phyloP scores from a whole-genome alignment of 1,284 basidiomycete species.

The Ustilago curta region DNA sequence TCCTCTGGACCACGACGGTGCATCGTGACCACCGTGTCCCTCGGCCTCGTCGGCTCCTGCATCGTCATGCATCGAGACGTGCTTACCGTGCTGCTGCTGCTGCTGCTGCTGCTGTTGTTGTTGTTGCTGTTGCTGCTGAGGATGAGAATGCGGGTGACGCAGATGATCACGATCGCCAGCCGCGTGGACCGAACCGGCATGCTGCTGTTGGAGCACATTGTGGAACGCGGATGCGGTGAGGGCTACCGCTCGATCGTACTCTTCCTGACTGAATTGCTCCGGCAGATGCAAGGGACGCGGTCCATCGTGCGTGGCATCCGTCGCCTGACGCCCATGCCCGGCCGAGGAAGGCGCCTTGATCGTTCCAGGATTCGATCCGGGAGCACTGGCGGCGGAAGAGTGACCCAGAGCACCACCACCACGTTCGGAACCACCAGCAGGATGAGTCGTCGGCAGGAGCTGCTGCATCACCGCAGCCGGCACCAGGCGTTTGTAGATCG shows the following conservation, averaged over 20 bases:
- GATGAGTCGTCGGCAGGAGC: slow-evolving; percentile 54
- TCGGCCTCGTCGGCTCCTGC: slow-evolving; percentile 68
- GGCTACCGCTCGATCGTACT: slow-evolving; percentile 60
- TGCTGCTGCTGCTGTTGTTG: slow-evolving; percentile 15
- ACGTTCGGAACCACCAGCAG: slow-evolving; percentile 10
- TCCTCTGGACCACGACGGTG: slow-evolving; percentile 76
- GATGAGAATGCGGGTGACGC: slow-evolving; percentile 19
- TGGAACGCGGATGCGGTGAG: slow-evolving; percentile 63
- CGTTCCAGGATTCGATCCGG: slow-evolving; percentile 26
- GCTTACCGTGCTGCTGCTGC: slow-evolving; percentile 28
- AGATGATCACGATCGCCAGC: slow-evolving; percentile 30
- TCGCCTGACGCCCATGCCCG: slow-evolving; percentile 21
- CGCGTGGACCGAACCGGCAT: not conserved
- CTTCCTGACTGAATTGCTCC: slow-evolving; percentile 56
- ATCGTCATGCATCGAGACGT: slow-evolving; percentile 54
- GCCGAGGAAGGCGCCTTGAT: slow-evolving; percentile 18
- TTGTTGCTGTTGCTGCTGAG: slow-evolving; percentile 17
- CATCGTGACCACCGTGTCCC: slow-evolving; percentile 88
- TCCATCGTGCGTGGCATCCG: slow-evolving; percentile 34
- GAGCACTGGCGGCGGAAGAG: slow-evolving; percentile 24
- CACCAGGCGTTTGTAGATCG: slow-evolving; percentile 79
- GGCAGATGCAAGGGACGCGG: slow-evolving; percentile 51
- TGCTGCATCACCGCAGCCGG: slow-evolving; percentile 64
- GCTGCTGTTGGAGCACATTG: slow-evolving; percentile 47
- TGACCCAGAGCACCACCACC: slow-evolving; percentile 14